These are phyloP conservation scores for Abrus pulchellus DNA, from an alignment of 306 rosid genomes.

Conservation along the genomic window DNA sequence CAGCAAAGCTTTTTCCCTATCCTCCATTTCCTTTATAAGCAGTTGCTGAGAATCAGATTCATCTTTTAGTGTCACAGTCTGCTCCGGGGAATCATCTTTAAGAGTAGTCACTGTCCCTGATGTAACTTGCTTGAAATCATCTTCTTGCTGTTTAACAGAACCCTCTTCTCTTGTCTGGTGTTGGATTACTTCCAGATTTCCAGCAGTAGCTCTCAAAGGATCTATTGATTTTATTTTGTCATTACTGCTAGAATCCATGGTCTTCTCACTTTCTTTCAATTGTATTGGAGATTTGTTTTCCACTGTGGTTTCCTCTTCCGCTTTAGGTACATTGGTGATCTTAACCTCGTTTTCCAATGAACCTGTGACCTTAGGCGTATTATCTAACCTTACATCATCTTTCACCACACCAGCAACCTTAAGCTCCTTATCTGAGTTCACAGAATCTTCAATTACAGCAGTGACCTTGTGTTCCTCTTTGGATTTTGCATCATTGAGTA, in stretches of 20 bases:
- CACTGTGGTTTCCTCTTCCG: slow-evolving; percentile 1
- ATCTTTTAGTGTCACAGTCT: slow-evolving; percentile 44
- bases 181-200: not conserved
- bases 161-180: slow-evolving; percentile 12
- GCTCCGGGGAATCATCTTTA: slow-evolving; percentile 41
- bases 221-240: slow-evolving; percentile 44
- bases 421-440: slow-evolving; percentile 2
- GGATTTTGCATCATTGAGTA: slow-evolving; percentile 43
- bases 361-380: slow-evolving; percentile 13
- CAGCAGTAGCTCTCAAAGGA: slow-evolving; percentile 21
- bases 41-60: slow-evolving; percentile 72
- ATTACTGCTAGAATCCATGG: slow-evolving; percentile 21
- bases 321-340: not conserved
- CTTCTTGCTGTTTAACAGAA: slow-evolving; percentile 35
- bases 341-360: not conserved
- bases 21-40: slow-evolving; percentile 64
- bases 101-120: slow-evolving; percentile 30
- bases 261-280: slow-evolving; percentile 32
- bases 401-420: slow-evolving; percentile 1
- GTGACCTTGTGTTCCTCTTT: slow-evolving; percentile 27
- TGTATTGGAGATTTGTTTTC: slow-evolving; percentile 34
- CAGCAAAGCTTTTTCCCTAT: slow-evolving; percentile 66
- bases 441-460: not conserved
- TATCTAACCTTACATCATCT: not conserved
- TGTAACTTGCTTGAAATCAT: slow-evolving; percentile 39